These are phyloP conservation scores for Morella rubra DNA, from an alignment of 306 rosid genomes.

Conservation along the genomic window DNA sequence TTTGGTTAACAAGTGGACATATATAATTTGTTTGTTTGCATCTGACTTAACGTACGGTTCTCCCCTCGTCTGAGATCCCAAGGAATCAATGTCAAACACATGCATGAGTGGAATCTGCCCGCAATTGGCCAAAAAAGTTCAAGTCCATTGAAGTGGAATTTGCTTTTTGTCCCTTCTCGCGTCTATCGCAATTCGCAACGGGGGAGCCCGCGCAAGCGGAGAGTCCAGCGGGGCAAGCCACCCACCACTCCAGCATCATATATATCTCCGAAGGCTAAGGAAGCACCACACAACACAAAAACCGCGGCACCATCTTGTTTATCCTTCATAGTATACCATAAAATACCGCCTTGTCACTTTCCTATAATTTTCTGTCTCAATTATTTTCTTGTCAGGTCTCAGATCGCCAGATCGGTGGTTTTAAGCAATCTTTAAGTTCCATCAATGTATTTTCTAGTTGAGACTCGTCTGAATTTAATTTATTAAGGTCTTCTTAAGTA, in stretches of 20 bases:
- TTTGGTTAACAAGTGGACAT: no score
- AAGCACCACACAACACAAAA: background rate
- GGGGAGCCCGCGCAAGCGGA: background rate
- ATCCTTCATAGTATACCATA: background rate
- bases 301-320: background rate
- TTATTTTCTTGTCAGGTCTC: no score
- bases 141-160: conserved; percentile 11
- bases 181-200: conserved; percentile 28
- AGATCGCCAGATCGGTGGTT: no score
- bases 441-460: no score
- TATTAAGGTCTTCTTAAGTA: no score
- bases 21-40: background rate
- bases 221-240: background rate
- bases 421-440: no score
- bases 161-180: conserved; percentile 21
- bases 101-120: background rate
- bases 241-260: background rate
- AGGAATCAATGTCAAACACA: no score
- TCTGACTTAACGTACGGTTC: conserved; percentile 13
- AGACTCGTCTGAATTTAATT: no score
- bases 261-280: background rate
- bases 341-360: conserved; percentile 13
- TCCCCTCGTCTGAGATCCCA: conserved; percentile 25
- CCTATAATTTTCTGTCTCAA: background rate
- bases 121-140: conserved; percentile 1